Evolutionary conservation across 2,329 filamentous ascomycete species (phyloP), one percentile per base, ranked within the genome.

Genomic region (Claviceps digitariae): DNA sequence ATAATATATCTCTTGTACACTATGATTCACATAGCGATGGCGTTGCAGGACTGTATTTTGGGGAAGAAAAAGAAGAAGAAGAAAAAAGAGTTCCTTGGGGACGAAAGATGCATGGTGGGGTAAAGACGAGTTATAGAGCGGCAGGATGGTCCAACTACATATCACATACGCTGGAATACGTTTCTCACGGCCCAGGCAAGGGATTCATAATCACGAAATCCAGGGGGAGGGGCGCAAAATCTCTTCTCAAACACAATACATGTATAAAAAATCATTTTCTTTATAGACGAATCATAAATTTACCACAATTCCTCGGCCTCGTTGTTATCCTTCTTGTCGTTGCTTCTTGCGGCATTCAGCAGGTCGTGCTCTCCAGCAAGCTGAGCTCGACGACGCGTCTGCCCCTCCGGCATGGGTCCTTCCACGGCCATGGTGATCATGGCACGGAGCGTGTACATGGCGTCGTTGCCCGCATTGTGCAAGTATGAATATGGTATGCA

Each of bases 381-480:
- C 21, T 36, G 38, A 17, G 52, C 17, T 17, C 10, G 13, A 40
- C 46, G 46, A n/a, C 6, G 12, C 10, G 46, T 44, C 31, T 50
- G 34, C 7, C 38, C 40, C 23, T 27, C 15, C 2, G 52, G 51
- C 36, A 17, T 38, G 2, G 48, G 17, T 2, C 60, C 54, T 52
- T 63, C 61, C 21, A 68, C 40, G 1, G 64, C 66, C 20, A 70
- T 56, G 0, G 63, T 79, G 7, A 95, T 66, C 74, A 93, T 78
- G 8, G 82, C 84, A 56, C 84, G 82, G 57, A 95, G 68, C 0
- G 88, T 91, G 64, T 86, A 93, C 1, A 82, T 77, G 0, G 90
- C 89, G 64, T 95, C 90, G 58, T 95, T 95, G 1, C 90, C 83
- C 0, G 84, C 90, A 62, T 95, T 95, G 67, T 95, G 90, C n/a